Conservation (phyloP, 73 alveolate genomes). For the Symbiodinium natans region DNA sequence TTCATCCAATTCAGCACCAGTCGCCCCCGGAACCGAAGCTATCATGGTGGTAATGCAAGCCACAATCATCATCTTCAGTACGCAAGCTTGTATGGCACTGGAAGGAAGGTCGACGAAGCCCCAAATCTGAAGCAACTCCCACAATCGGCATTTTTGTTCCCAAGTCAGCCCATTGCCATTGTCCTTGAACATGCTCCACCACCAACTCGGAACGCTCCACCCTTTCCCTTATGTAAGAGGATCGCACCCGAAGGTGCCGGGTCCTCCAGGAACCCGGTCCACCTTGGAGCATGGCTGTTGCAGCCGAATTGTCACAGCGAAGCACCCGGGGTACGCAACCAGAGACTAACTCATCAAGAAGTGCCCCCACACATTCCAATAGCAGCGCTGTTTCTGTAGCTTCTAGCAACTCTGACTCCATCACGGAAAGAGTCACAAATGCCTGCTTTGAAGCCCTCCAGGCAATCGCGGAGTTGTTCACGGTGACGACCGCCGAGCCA, state of each 20-base stretch:
- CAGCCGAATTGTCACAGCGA: not conserved
- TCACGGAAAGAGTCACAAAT: not conserved
- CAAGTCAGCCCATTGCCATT: not conserved
- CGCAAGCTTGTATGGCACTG: not conserved
- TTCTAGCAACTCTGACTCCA: not conserved
- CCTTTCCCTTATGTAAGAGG: not conserved
- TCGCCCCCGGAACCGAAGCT: not conserved
- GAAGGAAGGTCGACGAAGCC: not conserved
- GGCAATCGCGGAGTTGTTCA: not conserved
- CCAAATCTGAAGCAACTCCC: not conserved
- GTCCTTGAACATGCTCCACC: not conserved
- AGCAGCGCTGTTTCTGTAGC: not conserved
- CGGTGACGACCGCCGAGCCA: not conserved
- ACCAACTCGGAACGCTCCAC: not conserved
- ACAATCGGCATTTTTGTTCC: not conserved
- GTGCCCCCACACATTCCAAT: not conserved
- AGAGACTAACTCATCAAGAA: not conserved
- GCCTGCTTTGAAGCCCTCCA: not conserved
- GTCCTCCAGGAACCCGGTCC: not conserved
- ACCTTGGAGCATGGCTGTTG: not conserved
- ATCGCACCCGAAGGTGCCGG: not conserved
- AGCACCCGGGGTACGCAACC: not conserved
- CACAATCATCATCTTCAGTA: not conserved
- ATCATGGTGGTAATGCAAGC: not conserved
- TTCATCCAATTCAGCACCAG: not conserved